A percentile compares a stretch with the other conserved stretches of the same genome.
Evolutionary conservation across 306 rosid genomes (phyloP).

Genomic region (Casuarina cunninghamiana): DNA sequence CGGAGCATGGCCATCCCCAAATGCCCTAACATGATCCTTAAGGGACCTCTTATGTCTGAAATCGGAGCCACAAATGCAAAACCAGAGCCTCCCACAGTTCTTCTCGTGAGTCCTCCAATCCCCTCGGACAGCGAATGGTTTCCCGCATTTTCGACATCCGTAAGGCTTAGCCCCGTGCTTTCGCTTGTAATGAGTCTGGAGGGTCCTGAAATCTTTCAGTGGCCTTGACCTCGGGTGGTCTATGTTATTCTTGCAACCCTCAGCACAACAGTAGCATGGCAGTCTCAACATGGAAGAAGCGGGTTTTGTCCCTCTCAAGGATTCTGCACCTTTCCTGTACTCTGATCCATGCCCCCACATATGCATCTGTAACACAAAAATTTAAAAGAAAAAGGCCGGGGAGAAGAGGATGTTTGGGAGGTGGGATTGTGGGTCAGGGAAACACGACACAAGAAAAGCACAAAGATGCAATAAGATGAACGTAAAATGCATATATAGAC

Average conservation of each 20-base stretch:
- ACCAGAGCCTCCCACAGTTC: conserved; percentile 95
- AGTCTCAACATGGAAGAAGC: conserved; percentile 75
- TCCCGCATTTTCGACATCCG: conserved; percentile 79
- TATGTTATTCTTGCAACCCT: conserved; percentile 87
- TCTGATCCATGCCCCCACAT: conserved; percentile 99
- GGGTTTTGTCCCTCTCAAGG: conserved; percentile 74
- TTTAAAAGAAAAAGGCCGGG: neutral
- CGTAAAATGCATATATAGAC: neutral
- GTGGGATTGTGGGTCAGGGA: too few relatives aligned
- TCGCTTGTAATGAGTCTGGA: conserved; percentile 91
- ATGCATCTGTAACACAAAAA: conserved; percentile 63
- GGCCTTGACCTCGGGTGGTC: conserved; percentile 88
- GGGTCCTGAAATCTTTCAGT: conserved; percentile 80
- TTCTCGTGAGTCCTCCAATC: conserved; percentile 99
- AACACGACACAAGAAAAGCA: neutral
- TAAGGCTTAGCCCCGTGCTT: conserved; percentile 93
- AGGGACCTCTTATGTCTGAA: conserved; percentile 93
- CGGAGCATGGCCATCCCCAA: conserved; percentile 78
- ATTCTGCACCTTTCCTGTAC: conserved; percentile 88
- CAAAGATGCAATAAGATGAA: neutral
- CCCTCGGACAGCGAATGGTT: conserved; percentile 82
- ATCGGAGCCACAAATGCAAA: conserved; percentile 92
- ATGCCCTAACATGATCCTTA: conserved; percentile 83
- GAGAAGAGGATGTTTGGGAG: too few relatives aligned
- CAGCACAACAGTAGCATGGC: conserved; percentile 93